These are phyloP conservation scores for Exophiala mesophila DNA, from an alignment of 2,329 filamentous ascomycete species.

Conservation along the genomic window DNA sequence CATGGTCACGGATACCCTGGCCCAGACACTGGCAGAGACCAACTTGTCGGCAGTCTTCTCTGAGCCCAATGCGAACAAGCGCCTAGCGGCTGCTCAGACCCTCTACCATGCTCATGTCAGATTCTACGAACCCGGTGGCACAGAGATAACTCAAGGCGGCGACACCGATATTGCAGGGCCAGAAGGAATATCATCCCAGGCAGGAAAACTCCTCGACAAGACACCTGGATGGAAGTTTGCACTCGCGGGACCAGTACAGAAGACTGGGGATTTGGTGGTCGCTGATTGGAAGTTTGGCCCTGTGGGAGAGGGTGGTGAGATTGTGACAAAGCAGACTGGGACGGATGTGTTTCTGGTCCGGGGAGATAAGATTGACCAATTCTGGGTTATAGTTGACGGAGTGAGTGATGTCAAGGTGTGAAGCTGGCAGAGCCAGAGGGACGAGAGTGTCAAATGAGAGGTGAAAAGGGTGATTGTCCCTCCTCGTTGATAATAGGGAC, in stretches of 20 bases:
- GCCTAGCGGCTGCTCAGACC: slow-evolving; percentile 1
- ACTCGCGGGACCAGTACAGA: slow-evolving; percentile 4
- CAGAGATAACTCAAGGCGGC: not conserved
- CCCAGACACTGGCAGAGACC: slow-evolving; percentile 4
- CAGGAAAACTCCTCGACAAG: slow-evolving; percentile 3
- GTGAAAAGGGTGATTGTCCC: too few species aligned
- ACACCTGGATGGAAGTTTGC: slow-evolving; percentile 9
- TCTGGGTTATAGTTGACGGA: slow-evolving; percentile 13
- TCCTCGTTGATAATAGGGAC: too few species aligned
- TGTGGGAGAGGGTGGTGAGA: slow-evolving; percentile 1
- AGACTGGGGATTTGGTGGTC: slow-evolving; percentile 8
- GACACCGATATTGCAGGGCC: slow-evolving; percentile 1
- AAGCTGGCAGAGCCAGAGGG: too few species aligned
- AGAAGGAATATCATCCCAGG: slow-evolving; percentile 3
- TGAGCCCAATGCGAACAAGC: slow-evolving; percentile 4
- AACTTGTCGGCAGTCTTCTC: slow-evolving; percentile 11
- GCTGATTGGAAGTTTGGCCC: slow-evolving; percentile 11
- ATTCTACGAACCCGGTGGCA: slow-evolving; percentile 12
- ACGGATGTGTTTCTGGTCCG: slow-evolving; percentile 9
- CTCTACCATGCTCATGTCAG: slow-evolving; percentile 6
- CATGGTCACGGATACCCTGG: not conserved
- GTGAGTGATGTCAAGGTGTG: slow-evolving; percentile 7
- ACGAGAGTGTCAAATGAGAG: too few species aligned
- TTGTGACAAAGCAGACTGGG: slow-evolving; percentile 7
- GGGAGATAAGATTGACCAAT: slow-evolving; percentile 5